A percentile compares a stretch with the other conserved stretches of the same genome.
Conservation (phyloP, 2,329 filamentous ascomycete species). For the Pyricularia grisea region DNA sequence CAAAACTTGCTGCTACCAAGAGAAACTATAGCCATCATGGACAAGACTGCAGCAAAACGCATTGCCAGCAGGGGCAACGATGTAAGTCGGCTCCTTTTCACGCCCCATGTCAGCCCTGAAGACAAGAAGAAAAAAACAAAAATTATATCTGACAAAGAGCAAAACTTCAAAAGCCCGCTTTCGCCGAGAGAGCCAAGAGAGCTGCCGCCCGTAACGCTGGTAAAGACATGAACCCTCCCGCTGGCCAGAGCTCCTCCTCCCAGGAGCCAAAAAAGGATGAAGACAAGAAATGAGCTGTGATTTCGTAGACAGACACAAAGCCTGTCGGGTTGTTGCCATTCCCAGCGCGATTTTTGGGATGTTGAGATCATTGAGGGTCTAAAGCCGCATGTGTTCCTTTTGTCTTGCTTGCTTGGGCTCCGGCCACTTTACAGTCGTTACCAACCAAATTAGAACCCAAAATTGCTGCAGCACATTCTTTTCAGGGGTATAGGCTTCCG, state of each 20-base stretch:
- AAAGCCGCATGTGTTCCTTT: too few species aligned
- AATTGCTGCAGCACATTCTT: too few species aligned
- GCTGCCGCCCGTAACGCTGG: neutral
- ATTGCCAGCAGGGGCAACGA: neutral
- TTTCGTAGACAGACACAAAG: too few species aligned
- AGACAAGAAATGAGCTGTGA: neutral
- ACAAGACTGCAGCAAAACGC: neutral
- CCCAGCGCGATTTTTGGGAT: too few species aligned
- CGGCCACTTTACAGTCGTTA: too few species aligned
- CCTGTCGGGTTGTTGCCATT: neutral
- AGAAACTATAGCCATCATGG: neutral
- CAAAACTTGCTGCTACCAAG: neutral
- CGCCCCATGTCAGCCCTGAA: constrained; percentile 26
- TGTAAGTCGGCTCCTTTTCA: constrained; percentile 22
- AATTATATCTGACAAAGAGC: neutral
- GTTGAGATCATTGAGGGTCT: too few species aligned
- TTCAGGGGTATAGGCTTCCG: too few species aligned
- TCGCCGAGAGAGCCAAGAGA: neutral
- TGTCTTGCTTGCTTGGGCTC: too few species aligned
- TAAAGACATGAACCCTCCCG: neutral
- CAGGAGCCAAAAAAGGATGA: neutral
- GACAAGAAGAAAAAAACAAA: constrained; percentile 23
- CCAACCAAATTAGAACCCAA: too few species aligned
- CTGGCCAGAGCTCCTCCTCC: neutral
- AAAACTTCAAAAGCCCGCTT: neutral